These are phyloP conservation scores for Favolaschia claudopus DNA, from an alignment of 768 basidiomycete genomes.

Conservation along the genomic window DNA sequence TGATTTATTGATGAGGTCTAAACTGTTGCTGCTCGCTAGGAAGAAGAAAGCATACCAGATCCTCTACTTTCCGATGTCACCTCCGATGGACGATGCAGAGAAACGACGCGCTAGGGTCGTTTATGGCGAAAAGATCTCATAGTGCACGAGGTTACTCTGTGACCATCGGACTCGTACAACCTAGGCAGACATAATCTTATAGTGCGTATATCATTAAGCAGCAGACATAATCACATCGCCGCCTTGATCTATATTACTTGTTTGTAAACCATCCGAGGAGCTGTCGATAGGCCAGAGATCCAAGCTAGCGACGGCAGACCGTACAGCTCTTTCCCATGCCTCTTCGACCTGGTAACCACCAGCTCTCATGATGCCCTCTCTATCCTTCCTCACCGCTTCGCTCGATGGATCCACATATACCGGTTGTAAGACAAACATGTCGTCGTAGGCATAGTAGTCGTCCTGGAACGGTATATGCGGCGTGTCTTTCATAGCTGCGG, in stretches of 20 bases:
- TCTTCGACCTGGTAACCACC: conserved; percentile 86
- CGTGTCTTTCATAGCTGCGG: conserved; percentile 70
- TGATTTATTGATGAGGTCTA: neutral
- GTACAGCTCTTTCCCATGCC: conserved; percentile 85
- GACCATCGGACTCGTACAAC: too few species aligned
- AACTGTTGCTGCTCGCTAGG: too few species aligned
- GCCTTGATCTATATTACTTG: conserved; percentile 33
- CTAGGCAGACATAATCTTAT: conserved; percentile 3
- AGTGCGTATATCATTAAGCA: conserved; percentile 33
- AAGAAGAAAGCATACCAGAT: conserved; percentile 76
- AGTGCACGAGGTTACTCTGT: too few species aligned
- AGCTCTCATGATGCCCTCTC: conserved; percentile 81
- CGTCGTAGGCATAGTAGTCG: conserved; percentile 78
- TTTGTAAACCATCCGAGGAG: conserved; percentile 20
- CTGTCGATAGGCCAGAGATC: conserved; percentile 61
- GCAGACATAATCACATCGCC: conserved; percentile 58
- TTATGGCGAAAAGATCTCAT: conserved; percentile 53
- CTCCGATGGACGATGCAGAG: conserved; percentile 65
- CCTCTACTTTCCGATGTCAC: conserved; percentile 78
- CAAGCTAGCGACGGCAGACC: conserved; percentile 75
- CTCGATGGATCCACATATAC: conserved; percentile 78
- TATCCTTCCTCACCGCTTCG: conserved; percentile 77
- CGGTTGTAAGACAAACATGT: conserved; percentile 62
- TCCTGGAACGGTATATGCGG: conserved; percentile 85
- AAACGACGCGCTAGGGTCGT: conserved; percentile 53